Evolutionary conservation across 176 grass and related monocot species (phyloP), one percentile per base, ranked within the genome.

Genomic region (Poa pratensis): DNA sequence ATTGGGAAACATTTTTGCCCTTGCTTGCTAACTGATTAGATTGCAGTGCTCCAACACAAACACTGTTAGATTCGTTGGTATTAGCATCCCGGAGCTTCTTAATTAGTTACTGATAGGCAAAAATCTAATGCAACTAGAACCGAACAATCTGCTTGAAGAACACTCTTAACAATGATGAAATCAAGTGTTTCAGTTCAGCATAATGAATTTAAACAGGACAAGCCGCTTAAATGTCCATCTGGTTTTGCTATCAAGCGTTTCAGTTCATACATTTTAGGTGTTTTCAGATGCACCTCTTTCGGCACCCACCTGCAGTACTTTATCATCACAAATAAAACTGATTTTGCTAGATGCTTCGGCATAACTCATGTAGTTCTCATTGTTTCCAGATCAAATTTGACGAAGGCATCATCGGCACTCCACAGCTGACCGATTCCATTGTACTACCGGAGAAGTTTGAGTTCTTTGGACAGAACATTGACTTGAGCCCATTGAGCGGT

Each of bases 391-490:
- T 98, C 68, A 95, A 94, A 82, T 95, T 94, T 64, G 93, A 94
- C 18, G 96, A 95, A 90, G 96, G 91, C 46, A 78, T 95, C 32
- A 53, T 98, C 0, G 89, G 91, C 27, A 95, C 96, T n/a, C 96
- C 96, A n/a, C 96, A 98, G 83, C 57, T 98, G 76, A 95, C 93
- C 0, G 93, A 94, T 35, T 93, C 88, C 54, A 94, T 98, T 35
- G 91, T 88, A 69, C 49, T 98, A 53, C 96, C 96, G 1, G 96
- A 98, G 55, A 94, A 92, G 23, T 85, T 98, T 3, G 93, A 98
- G 35, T 72, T 98, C 16, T 72, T 98, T 14, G 96, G 96, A 37
- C 96, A 98, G 80, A 93, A 94, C 78, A 89, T 95, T 15, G 91
- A 98, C 70, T 59, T 98, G 53, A 86, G 74, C 35, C 96, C 96